Percentiles rank a stretch among this genome's conserved stretches.
Conservation (phyloP, 2,329 filamentous ascomycete genomes). For the Aspergillus pseudotamarii region DNA sequence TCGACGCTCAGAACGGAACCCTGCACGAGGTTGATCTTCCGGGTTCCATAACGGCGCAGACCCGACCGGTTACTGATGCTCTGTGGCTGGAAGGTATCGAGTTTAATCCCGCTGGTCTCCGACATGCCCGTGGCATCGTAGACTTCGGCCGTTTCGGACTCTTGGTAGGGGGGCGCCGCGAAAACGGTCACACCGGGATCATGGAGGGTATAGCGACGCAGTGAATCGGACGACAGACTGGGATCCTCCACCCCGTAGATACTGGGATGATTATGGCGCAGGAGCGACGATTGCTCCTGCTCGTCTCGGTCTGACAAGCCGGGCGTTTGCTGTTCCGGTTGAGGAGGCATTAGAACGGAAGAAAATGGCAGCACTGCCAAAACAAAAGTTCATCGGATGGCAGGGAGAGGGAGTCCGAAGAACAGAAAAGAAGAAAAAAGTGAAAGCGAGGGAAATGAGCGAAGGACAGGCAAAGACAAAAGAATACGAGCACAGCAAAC, state of each 20-base stretch:
- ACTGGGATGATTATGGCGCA: slow-evolving; percentile 41
- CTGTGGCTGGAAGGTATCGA: slow-evolving; percentile 66
- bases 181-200: slow-evolving; percentile 59
- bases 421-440: not conserved
- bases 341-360: slow-evolving; percentile 2
- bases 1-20: slow-evolving; percentile 95
- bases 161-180: slow-evolving; percentile 54
- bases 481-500: not conserved
- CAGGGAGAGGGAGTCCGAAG: too few relatives aligned
- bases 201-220: slow-evolving; percentile 36
- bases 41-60: slow-evolving; percentile 87
- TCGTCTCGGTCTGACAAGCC: slow-evolving; percentile 16
- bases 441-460: too few relatives aligned
- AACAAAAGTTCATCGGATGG: not conserved
- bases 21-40: slow-evolving; percentile 97
- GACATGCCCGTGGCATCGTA: slow-evolving; percentile 54
- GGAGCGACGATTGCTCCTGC: slow-evolving; percentile 27
- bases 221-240: slow-evolving; percentile 41
- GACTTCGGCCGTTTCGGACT: slow-evolving; percentile 54
- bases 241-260: slow-evolving; percentile 51
- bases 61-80: slow-evolving; percentile 69
- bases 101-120: slow-evolving; percentile 48
- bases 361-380: not conserved
- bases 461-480: too few relatives aligned
- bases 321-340: slow-evolving; percentile 11